Evolutionary conservation across 148 eudicot genomes (phyloP), one percentile per base, ranked within the genome.

Genomic region (Rheum nobile): DNA sequence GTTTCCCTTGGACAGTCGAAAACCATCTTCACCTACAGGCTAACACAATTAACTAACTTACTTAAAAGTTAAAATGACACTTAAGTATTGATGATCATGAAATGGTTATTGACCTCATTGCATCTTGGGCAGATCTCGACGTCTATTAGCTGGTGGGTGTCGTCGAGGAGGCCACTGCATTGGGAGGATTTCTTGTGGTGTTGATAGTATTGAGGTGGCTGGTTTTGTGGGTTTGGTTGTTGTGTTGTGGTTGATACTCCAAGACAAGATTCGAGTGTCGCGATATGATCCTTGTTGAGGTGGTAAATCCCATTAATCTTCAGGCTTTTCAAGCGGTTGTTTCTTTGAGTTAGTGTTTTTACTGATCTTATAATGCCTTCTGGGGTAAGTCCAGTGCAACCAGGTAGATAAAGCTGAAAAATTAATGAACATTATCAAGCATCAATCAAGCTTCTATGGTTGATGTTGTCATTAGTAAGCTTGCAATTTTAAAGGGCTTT

Each of bases 61-160:
- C 37, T 41, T 3, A 41, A 41, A 8, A 41, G 2, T 4, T n/a
- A n/a, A n/a, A n/a, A n/a, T n/a, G n/a, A n/a, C n/a, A n/a, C n/a
- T 1, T 4, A 35, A 57, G 14, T 10, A 57, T 57, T 26, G n/a
- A 63, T 63, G 69, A 32, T 4, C n/a, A 41, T 41, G 43, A 31
- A 29, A 63, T 65, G 70, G 9, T 32, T 17, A 65, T 31, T 32
- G 3, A 86, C 86, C 38, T 87, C 84, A 28, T 78, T 31, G 75
- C 98, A 94, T 67, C 35, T 89, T 0, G 93, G 91, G 37, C 97
- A 94, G 71, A 82, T 22, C 8, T 84, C 93, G 22, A 88, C 80
- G 72, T 94, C 98, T 0, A 89, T 82, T 11, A 19, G 50, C 32
- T 57, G 28, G 28, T 61, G n/a, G 35, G 39, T 52, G 72, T 48